Percentiles rank a stretch among this genome's conserved stretches.
Evolutionary conservation across 306 rosid species (phyloP).

Genomic region (Vachellia pachyceras): DNA sequence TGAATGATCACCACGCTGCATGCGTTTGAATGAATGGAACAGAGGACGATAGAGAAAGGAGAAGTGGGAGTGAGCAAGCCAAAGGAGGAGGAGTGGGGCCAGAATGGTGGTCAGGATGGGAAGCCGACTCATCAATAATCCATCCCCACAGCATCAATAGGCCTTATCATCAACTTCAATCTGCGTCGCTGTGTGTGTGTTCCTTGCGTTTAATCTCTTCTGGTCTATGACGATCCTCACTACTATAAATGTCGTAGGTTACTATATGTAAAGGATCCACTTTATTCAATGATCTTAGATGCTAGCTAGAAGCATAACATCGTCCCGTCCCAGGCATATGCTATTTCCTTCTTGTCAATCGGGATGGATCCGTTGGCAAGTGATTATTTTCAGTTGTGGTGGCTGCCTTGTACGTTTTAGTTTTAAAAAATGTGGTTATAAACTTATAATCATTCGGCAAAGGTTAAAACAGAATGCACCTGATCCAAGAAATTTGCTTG

Average conservation of each 20-base stretch:
- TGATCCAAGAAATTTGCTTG: neutral
- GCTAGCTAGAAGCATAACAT: neutral
- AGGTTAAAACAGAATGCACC: too few species aligned
- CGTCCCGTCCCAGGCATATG: neutral
- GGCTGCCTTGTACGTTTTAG: neutral
- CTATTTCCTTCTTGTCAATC: neutral
- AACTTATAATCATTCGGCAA: neutral
- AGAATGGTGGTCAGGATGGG: constrained; percentile 83
- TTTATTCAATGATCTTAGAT: neutral
- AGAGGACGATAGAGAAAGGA: constrained; percentile 87
- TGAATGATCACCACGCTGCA: too few species aligned
- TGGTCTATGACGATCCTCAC: too few species aligned
- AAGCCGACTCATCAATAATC: constrained; percentile 53
- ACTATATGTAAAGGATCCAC: neutral
- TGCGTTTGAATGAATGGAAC: constrained; percentile 13
- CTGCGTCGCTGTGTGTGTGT: neutral
- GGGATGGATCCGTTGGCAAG: neutral
- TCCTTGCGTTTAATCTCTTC: neutral
- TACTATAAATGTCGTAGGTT: neutral
- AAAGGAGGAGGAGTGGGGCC: constrained; percentile 80
- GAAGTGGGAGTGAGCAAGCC: constrained; percentile 79
- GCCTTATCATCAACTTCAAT: too few species aligned
- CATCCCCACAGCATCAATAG: neutral
- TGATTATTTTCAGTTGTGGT: neutral
- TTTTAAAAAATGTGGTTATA: neutral